Percentiles rank a stretch among this genome's conserved stretches.
Evolutionary conservation across 2,329 filamentous ascomycete genomes (phyloP).

Genomic region (Berkeleyomyces basicola): DNA sequence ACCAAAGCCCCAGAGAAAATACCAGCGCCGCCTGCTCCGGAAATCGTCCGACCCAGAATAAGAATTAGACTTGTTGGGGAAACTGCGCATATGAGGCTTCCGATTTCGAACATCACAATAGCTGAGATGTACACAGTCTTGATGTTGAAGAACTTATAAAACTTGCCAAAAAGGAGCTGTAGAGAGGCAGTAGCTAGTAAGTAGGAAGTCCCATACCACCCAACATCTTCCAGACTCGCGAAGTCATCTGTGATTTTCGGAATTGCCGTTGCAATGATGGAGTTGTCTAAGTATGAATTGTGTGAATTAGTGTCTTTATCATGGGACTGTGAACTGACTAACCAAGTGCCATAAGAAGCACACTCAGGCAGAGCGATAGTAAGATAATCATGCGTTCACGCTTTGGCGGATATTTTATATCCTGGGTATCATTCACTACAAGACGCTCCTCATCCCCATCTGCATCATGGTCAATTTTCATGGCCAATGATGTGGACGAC

Average conservation of each 20-base stretch:
- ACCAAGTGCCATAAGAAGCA: conserved; percentile 27
- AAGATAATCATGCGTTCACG: conserved; percentile 16
- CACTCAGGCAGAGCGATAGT: conserved; percentile 20
- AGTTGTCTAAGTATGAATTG: conserved; percentile 19
- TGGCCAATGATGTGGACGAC: neutral
- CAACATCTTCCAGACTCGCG: conserved; percentile 29
- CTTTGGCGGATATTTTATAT: neutral
- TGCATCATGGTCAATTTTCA: neutral
- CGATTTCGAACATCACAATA: conserved; percentile 27
- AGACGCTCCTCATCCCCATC: neutral
- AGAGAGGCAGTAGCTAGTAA: conserved; percentile 26
- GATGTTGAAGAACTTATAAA: conserved; percentile 30
- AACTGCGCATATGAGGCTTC: conserved; percentile 26
- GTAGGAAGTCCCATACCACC: conserved; percentile 32
- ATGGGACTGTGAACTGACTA: neutral
- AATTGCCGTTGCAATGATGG: conserved; percentile 29
- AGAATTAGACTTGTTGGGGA: conserved; percentile 21
- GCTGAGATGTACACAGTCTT: conserved; percentile 25
- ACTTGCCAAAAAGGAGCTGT: conserved; percentile 25
- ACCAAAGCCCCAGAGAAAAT: conserved; percentile 29
- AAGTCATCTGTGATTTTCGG: conserved; percentile 28
- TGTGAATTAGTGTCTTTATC: neutral
- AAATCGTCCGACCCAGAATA: conserved; percentile 23
- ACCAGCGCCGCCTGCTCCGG: conserved; percentile 27
- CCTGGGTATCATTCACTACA: neutral